Base-by-base conservation (phyloP, 2,329 filamentous ascomycete genomes). In the Monilinia fructicola region DNA sequence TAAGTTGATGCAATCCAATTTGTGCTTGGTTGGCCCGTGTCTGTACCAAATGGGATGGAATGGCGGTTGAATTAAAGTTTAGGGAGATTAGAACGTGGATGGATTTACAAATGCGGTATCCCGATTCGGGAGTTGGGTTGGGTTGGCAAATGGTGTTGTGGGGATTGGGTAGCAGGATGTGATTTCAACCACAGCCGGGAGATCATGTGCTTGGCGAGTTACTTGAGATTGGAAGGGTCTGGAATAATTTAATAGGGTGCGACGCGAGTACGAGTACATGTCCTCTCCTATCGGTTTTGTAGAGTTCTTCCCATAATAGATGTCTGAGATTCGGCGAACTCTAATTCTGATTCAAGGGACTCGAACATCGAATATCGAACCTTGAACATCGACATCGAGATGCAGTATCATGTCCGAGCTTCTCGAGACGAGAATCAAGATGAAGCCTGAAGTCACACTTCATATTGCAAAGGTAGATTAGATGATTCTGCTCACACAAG, bases 41-140 rank as follows among this genome's bases (percentile, higher is more conserved):
- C 21, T 18, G 44, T 21, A 46, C 44, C 18, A 46, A 46, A n/a
- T 46, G 44, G 9, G 18, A 23, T 50, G 46, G 46, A n/a, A 44
- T 31, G 10, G 23, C 21, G n/a, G 55, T 58, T n/a, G 26, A 31
- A 28, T 28, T 46, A 46, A 42, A 58, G 55, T 58, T 58, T 58
- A 9, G 50, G 5, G 23, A 18, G 48, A 52, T 52, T 12, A 35
- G 31, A 35, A 7, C 31, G 0, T 40, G 38, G 21, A 28, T 18
- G 26, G 26, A 53, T 26, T 3, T 12, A 23, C 9, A 6, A 28
- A 52, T 52, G 4, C 48, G n/a, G 11, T 9, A 18, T 52, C 26
- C 48, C 23, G 48, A 16, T 52, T 52, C 48, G 48, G 16, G 21
- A 46, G 18, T 7, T 46, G 44, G 44, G 44, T 21, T 21, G 44